Percentiles rank a stretch among this genome's conserved stretches.
These are phyloP conservation scores for Penicillium macrosclerotiorum DNA, from an alignment of 495 filamentous ascomycete species.

Conservation along the genomic window DNA sequence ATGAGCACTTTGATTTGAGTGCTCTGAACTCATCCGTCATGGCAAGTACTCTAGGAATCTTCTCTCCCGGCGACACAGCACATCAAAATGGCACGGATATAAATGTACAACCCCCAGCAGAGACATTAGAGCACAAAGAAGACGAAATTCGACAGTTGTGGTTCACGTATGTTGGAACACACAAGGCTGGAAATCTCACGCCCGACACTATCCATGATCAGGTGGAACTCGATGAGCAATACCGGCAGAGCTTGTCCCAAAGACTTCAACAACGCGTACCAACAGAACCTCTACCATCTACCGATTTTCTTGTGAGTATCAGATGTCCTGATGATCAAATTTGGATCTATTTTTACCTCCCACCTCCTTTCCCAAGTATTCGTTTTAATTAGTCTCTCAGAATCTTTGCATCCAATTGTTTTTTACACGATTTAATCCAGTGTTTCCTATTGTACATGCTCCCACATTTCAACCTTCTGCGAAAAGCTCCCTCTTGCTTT, in stretches of 20 bases:
- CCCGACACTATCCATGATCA: constrained; percentile 10
- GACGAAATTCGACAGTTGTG: constrained; percentile 10
- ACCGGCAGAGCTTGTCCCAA: constrained; percentile 15
- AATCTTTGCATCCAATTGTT: constrained; percentile 32
- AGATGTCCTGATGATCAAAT: too few species aligned
- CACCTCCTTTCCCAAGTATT: too few species aligned
- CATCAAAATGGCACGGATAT: neutral
- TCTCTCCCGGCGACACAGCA: constrained; percentile 1
- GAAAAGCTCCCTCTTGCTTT: constrained; percentile 16
- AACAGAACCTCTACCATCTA: constrained; percentile 22
- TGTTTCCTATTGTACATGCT: constrained; percentile 32
- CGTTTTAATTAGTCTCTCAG: neutral
- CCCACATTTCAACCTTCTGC: constrained; percentile 28
- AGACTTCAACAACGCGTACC: constrained; percentile 19
- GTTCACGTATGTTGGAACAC: constrained; percentile 10
- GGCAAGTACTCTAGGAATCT: constrained; percentile 5
- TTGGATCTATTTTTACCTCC: too few species aligned
- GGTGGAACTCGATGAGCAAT: constrained; percentile 19
- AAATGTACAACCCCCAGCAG: neutral
- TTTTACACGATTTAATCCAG: constrained; percentile 26
- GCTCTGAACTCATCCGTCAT: constrained; percentile 21
- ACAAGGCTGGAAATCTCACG: constrained; percentile 10
- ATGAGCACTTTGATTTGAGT: constrained; percentile 24
- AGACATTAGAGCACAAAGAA: constrained; percentile 2
- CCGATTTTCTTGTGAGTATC: constrained; percentile 20